Conservation (phyloP, 2,329 filamentous ascomycete species). For the Trichoderma sp. region DNA sequence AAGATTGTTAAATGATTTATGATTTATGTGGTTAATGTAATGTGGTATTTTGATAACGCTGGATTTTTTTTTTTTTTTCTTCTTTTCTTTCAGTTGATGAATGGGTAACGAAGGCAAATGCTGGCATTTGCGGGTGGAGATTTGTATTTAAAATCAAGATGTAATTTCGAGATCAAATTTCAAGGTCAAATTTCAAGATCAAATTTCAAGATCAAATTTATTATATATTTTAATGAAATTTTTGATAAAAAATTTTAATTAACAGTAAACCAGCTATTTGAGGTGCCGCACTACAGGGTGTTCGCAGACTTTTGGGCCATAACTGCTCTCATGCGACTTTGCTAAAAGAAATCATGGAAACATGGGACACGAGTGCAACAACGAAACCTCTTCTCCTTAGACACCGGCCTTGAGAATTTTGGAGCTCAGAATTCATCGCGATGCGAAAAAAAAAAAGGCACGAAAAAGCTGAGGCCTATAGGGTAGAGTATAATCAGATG, state of each 20-base stretch:
- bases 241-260: no score
- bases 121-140: no score
- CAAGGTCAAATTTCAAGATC: no score
- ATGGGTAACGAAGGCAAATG: no score
- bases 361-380: neutral
- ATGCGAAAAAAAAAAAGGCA: neutral
- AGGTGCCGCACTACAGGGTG: no score
- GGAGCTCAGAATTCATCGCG: neutral
- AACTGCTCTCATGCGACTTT: no score
- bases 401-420: neutral
- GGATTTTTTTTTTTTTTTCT: neutral
- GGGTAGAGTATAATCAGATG: neutral
- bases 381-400: neutral
- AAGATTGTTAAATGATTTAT: slow-evolving; percentile 29
- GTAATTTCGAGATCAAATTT: no score
- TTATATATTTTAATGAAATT: no score
- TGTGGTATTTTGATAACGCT: neutral
- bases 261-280: no score
- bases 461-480: neutral
- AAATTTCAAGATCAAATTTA: no score
- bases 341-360: neutral
- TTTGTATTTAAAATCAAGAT: no score
- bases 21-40: slow-evolving; percentile 39
- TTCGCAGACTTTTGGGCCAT: no score
- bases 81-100: neutral